Evolutionary conservation across 1,284 basidiomycete genomes (phyloP), one percentile per base, ranked within the genome.

Genomic region (Cutaneotrichosporon arboriforme): DNA sequence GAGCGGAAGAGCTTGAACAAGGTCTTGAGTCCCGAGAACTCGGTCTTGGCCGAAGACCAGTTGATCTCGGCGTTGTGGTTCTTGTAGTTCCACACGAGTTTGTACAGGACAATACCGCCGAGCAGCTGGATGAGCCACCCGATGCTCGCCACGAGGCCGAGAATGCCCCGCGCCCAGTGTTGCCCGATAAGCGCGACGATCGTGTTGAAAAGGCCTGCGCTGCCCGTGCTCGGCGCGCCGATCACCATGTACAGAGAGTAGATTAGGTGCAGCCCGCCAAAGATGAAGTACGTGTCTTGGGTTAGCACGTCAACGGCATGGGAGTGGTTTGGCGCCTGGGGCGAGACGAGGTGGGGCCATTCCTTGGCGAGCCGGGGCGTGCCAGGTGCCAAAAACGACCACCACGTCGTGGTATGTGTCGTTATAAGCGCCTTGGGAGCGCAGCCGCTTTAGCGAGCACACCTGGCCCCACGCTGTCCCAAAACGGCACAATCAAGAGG

Each of bases 151-250:
- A 98, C 73, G 13, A 84, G 78, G 42, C 88, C 84, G 49, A 97
- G 79, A 46, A 92, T 79, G 46, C 83, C 90, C 17, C 90, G 85
- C 20, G 83, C 82, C 74, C 88, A 77, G 44, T 71, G 66, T 10
- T 70, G 70, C 50, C 67, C 65, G 3, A 80, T 78, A 69, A 84
- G 89, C 78, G 85, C 84, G 58, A 84, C 79, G 62, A 96, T 88
- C 33, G 86, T 94, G 74, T 91, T 89, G 68, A 97, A 89, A 43
- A 98, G 79, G n/a, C 96, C 94, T 12, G 90, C 91, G 37, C 89
- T 90, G 22, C 94, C 94, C 39, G 93, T 96, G 55, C 88, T 69
- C 21, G 88, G 88, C 59, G 90, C 85, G 58, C 89, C 89, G 66
- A 92, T 84, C 68, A 88, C 84, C 88, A 88, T 90, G 73, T 63